These are phyloP conservation scores for Epichloe glyceriae DNA, from an alignment of 2,329 filamentous ascomycete species.

Conservation along the genomic window DNA sequence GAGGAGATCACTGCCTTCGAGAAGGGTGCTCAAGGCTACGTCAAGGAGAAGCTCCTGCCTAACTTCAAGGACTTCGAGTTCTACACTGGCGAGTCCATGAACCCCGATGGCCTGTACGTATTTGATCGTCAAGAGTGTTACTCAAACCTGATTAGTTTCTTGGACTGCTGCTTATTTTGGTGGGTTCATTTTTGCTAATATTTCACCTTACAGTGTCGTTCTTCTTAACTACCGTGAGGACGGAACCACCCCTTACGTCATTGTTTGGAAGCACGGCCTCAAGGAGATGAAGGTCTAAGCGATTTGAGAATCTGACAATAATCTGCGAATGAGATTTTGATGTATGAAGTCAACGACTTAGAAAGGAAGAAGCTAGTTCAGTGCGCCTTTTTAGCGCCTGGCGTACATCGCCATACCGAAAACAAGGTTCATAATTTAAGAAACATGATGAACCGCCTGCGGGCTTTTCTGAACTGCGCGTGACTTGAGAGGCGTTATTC, in stretches of 20 bases:
- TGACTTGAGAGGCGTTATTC: not conserved
- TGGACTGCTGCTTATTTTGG: not conserved
- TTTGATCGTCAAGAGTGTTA: not conserved
- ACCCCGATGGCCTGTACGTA: conserved; percentile 83
- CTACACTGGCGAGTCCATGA: conserved; percentile 83
- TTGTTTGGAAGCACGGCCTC: conserved; percentile 92
- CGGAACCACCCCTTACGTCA: conserved; percentile 78
- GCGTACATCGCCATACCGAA: conserved; percentile 7
- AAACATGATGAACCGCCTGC: not conserved
- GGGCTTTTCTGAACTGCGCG: not conserved
- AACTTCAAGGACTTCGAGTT: conserved; percentile 98
- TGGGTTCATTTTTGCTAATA: not conserved
- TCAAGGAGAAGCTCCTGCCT: conserved; percentile 67
- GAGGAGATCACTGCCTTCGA: conserved; percentile 69
- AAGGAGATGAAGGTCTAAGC: conserved; percentile 80
- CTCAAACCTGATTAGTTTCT: not conserved
- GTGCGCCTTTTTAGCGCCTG: conserved; percentile 4
- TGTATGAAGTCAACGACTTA: conserved; percentile 6
- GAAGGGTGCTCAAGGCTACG: conserved; percentile 56
- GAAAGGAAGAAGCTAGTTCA: conserved; percentile 3
- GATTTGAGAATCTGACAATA: not conserved
- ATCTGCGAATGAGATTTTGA: conserved; percentile 2
- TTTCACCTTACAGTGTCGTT: conserved; percentile 47
- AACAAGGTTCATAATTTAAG: conserved; percentile 6
- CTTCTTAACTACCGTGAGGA: conserved; percentile 98